Base-by-base conservation (phyloP, 202 grass and related monocot genomes). In the Hordeum pubiflorum region DNA sequence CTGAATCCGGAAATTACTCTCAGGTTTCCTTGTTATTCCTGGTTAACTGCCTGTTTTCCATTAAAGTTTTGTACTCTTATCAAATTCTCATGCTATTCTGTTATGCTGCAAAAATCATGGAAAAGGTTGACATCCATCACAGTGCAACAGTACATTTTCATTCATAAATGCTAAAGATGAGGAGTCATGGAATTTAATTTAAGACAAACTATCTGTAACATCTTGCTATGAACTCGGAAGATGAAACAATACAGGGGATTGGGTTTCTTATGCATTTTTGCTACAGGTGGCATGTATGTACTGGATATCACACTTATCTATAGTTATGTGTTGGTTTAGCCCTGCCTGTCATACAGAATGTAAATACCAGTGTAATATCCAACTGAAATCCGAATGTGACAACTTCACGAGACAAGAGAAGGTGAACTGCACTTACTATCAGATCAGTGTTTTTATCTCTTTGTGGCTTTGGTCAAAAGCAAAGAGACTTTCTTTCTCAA, bases 1-100 rank as follows among this genome's bases (percentile, higher is more conserved):
- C 92, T 77, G 95, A 94, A 44, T 80, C 82, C 0, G 87, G 82
- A 66, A 91, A 80, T 78, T 98, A 80, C 78, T 94, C 95, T 5
- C 95, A 98, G 95, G 95, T 98, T 82, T 13, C 48, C 64, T 74
- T 56, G 20, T 40, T 58, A 34, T 67, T 75, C 60, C 29, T 72
- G 38, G 27, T 4, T 72, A 61, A 26, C 4, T 77, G 4, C 3
- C 4, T 74, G 27, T 33, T 52, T 75, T 87, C 17, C 9, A 23
- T 50, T 40, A 10, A 60, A 32, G 5, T 39, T 79, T 55, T 22
- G 11, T 78, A 27, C 15, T 59, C 37, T 15, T 62, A 12, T 32
- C 9, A 69, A 44, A 3, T 80, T 43, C 7, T 15, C 14, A 31
- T 72, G 56, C 4, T 82, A 52, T 65, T 73, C 41, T 84, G 61